A percentile compares a stretch with the other conserved stretches of the same genome.
Evolutionary conservation across 805 yeast species (phyloP).

Genomic region (Hanseniaspora occidentalis): DNA sequence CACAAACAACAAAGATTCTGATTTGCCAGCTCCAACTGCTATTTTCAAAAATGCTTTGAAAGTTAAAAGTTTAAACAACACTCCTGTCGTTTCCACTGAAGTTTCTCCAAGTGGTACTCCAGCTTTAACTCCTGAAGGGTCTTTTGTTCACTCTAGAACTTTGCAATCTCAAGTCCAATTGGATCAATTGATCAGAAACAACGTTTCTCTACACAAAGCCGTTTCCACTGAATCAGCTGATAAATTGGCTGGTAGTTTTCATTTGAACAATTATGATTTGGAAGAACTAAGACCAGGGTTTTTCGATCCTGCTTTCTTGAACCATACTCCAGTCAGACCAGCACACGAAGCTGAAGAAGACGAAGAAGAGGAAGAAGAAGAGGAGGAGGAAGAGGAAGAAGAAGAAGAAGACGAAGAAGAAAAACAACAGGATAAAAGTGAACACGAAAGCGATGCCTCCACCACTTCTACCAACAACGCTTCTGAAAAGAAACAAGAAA

Average conservation of each 20-base stretch:
- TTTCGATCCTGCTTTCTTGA: constrained; percentile 33
- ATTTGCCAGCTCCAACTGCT: background rate
- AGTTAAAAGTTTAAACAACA: too few species aligned
- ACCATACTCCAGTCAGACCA: constrained; percentile 13
- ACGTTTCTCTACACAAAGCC: constrained; percentile 15
- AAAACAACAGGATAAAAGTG: too few species aligned
- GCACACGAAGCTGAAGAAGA: background rate
- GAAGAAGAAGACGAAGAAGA: too few species aligned
- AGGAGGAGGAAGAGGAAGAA: background rate
- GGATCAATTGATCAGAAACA: constrained; percentile 16
- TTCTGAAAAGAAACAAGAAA: background rate
- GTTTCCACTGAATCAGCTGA: too few species aligned
- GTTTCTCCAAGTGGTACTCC: background rate
- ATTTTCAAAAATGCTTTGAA: background rate
- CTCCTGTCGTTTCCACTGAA: background rate
- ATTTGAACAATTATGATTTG: constrained; percentile 18
- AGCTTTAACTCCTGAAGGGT: background rate
- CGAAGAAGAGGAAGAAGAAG: background rate
- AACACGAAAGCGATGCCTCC: too few species aligned
- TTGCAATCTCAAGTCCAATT: constrained; percentile 27
- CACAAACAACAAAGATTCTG: background rate
- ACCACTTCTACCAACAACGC: background rate
- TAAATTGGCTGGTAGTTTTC: too few species aligned
- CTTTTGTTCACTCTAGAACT: constrained; percentile 15
- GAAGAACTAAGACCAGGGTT: constrained; percentile 37